Percentiles rank a stretch among this genome's conserved stretches.
Conservation (phyloP, 805 yeast genomes). For the Metschnikowia amazonensis region DNA sequence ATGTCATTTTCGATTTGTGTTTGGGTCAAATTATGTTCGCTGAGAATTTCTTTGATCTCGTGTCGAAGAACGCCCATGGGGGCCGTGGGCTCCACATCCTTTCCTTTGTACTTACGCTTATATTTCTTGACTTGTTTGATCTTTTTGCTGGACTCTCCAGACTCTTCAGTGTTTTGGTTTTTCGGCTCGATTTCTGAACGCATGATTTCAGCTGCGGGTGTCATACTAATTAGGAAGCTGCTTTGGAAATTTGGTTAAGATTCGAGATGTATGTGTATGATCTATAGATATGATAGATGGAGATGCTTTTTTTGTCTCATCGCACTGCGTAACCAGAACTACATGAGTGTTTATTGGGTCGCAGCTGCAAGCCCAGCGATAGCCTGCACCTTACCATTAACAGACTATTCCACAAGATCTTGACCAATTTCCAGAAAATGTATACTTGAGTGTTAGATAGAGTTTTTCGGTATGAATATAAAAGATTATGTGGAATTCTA, state of each 20-base stretch:
- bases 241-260: not conserved
- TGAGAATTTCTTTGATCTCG: slow-evolving; percentile 63
- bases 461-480: too few species aligned
- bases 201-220: slow-evolving; percentile 8
- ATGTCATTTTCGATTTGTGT: slow-evolving; percentile 57
- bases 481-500: too few species aligned
- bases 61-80: slow-evolving; percentile 74
- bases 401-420: too few species aligned
- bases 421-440: too few species aligned
- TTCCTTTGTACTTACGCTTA: slow-evolving; percentile 54
- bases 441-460: too few species aligned
- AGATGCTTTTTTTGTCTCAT: slow-evolving; percentile 4
- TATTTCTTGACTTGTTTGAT: slow-evolving; percentile 24
- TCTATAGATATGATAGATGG: not conserved
- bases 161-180: not conserved
- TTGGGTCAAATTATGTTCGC: slow-evolving; percentile 40
- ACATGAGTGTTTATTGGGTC: slow-evolving; percentile 1
- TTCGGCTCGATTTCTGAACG: not conserved
- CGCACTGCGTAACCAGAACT: slow-evolving; percentile 5
- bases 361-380: not conserved
- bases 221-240: not conserved
- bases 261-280: not conserved
- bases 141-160: slow-evolving; percentile 8
- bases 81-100: slow-evolving; percentile 68
- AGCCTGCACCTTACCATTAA: slow-evolving; percentile 1